Evolutionary conservation across 176 grass and related monocot genomes (phyloP), one percentile per base, ranked within the genome.

Genomic region (Juncus effusus): DNA sequence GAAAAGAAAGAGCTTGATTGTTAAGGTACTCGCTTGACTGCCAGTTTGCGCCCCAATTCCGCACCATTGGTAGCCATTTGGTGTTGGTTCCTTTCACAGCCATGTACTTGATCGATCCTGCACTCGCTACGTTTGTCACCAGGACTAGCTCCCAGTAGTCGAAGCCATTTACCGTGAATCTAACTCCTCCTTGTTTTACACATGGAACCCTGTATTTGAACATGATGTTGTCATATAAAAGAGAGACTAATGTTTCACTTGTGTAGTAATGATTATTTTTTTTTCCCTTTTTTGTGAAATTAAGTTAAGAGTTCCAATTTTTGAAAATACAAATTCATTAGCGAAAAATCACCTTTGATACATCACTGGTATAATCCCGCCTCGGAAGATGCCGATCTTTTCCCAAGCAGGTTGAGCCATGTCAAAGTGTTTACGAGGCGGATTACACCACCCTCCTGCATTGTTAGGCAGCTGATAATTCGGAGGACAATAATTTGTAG

Each of bases 401-500:
- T 65, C 67, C 42, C 62, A 83, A 42, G 57, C 74, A 2, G 80
- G 80, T 68, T 83, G 80, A 1, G 80, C 68, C 54, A 83, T 8
- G 51, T 83, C 80, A 9, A 83, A 83, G 13, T 83, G 80, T 52
- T 77, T 69, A 7, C 55, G 60, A 7, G 80, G 80, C 57, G 80
- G 74, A 61, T 83, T 83, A 64, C 80, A 83, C 80, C 80, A 83
- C 5, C 80, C 80, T 0, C 80, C 80, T 2, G 67, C 67, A 61
- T 77, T n/a, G 49, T 49, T 83, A 38, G 67, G 80, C 16, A 77
- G 40, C 0, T 59, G 73, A 7, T 73, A 54, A 61, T 83, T 83
- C 4, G 80, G 80, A 16, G 80, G 80, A 54, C 80, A 83, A 52
- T 65, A 83, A 58, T 83, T 83, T 42, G 80, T 83, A 60, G 74